Conservation (phyloP, 495 filamentous ascomycete species). For the Chaetomium cochliodes region DNA sequence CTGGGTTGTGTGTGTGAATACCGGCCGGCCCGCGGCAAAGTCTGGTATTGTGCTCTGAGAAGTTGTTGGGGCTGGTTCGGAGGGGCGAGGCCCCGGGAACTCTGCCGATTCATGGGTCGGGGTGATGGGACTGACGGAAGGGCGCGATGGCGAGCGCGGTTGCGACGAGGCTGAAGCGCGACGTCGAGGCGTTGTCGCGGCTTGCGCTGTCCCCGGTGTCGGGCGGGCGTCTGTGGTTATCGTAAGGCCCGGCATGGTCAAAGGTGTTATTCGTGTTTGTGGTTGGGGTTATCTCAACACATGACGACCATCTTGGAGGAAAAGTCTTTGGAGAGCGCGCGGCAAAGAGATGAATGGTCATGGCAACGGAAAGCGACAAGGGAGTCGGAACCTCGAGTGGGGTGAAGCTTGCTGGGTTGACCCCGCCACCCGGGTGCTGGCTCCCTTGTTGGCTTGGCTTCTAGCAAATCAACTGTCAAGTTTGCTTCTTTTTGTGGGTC, state of each 20-base stretch:
- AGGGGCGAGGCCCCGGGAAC: slow-evolving; percentile 8
- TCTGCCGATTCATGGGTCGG: slow-evolving; percentile 36
- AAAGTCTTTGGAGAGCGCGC: neutral
- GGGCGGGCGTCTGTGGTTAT: slow-evolving; percentile 22
- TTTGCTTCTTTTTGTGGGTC: neutral
- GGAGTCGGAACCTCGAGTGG: neutral
- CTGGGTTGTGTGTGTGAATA: slow-evolving; percentile 45
- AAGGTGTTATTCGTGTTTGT: neutral
- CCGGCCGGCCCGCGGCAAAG: slow-evolving; percentile 38
- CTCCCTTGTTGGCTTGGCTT: neutral
- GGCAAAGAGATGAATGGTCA: neutral
- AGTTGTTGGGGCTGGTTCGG: slow-evolving; percentile 8
- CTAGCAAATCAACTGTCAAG: neutral
- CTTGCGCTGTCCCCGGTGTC: slow-evolving; percentile 8
- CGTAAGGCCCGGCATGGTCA: slow-evolving; percentile 36
- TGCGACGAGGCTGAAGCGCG: neutral
- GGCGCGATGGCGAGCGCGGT: slow-evolving; percentile 34
- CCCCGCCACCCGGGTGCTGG: neutral
- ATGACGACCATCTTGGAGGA: no score
- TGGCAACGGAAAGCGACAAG: neutral
- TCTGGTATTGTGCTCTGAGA: slow-evolving; percentile 19
- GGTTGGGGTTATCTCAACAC: no score
- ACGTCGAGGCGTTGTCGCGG: neutral
- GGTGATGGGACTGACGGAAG: slow-evolving; percentile 49
- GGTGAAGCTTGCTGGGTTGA: neutral